Evolutionary conservation across 1,139 yeast species (phyloP), one percentile per base, ranked within the genome.

Genomic region (Ogataea hybrid): DNA sequence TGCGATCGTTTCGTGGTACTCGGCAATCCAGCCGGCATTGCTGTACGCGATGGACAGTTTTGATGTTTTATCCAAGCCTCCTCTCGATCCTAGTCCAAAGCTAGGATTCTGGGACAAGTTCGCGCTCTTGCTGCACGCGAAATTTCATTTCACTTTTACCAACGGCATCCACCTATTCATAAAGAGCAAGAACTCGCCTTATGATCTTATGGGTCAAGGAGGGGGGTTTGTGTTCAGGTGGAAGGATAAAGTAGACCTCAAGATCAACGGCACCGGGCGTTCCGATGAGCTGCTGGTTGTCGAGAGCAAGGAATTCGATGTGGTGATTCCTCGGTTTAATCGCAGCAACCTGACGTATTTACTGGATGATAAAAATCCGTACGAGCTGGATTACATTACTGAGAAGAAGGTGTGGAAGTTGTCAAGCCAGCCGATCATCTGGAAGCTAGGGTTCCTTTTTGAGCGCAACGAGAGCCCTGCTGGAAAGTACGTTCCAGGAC

Each of bases 91-190:
- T 2, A 75, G 80, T 3, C 58, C 66, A 7, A 74, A 73, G 50
- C 52, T 78, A 11, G 83, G 83, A 14, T 73, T 77, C 48, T 78
- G 84, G 84, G 84, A 78, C 55, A 77, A 77, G 52, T 47, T 77
- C 41, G 64, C 76, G 31, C 61, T 71, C 21, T 58, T 75, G 5
- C 56, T 77, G 51, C 83, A 77, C 54, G 80, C 80, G 1, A 66
- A 57, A 30, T 71, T 72, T 48, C 61, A 51, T 2, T 61, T 63
- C 39, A 35, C 48, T 12, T 53, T 62, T 33, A 39, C 42, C 57
- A 36, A 68, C 63, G 81, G 78, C 45, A 60, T 77, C 28, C 69
- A 76, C 47, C 63, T 77, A 33, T 78, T 75, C 50, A 75, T 76
- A 51, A 77, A 76, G 52, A 67, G 79, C 37, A 69, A 77, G 1